Base-by-base conservation (phyloP, 2,329 filamentous ascomycete genomes). In the Tricladium varicosporioides region DNA sequence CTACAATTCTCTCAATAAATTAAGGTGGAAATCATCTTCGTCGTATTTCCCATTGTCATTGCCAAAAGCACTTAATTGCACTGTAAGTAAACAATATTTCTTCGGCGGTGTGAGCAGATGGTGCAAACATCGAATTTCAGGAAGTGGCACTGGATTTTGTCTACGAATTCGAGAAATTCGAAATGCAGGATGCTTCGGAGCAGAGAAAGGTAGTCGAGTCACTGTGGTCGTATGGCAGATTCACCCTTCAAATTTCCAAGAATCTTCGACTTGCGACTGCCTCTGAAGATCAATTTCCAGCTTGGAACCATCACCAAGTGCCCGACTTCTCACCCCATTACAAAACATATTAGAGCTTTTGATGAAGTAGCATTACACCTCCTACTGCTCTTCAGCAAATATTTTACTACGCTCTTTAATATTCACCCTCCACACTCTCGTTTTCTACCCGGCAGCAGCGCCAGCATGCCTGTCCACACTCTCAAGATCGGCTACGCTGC, bases 401-500 rank as follows among this genome's bases (percentile, higher is more conserved):
- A 19, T 43, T 11, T 36, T 22, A 43, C 33, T 27, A 44, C 18
- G 27, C 15, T 52, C 40, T 45, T 52, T 43, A 43, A 10, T 5
- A 43, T 13, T 31, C 11, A 27, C 18, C 18, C 11, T 31, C 5
- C 15, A 8, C 40, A 36, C 10, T 19, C 43, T 16, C 43, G 16
- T 36, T 53, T n/a, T 15, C 32, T 18, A 13, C 13, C 18, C 19
- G n/a, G 10, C 10, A 10, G 15, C 19, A 5, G 2, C 10, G 43
- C 49, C 48, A 63, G 16, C 27, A 68, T 67, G 65, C 51, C 57
- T 51, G 55, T 58, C 16, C 59, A 54, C 22, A 47, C 59, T 27
- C 44, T 65, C 59, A 69, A 68, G 55, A 69, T 68, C 43, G 66
- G 66, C 42, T 66, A 57, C 61, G 60, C 62, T 32, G 47, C 56